phyloP scores from a whole-genome alignment of 345 rosid genomes.

The Corymbia maculata region DNA sequence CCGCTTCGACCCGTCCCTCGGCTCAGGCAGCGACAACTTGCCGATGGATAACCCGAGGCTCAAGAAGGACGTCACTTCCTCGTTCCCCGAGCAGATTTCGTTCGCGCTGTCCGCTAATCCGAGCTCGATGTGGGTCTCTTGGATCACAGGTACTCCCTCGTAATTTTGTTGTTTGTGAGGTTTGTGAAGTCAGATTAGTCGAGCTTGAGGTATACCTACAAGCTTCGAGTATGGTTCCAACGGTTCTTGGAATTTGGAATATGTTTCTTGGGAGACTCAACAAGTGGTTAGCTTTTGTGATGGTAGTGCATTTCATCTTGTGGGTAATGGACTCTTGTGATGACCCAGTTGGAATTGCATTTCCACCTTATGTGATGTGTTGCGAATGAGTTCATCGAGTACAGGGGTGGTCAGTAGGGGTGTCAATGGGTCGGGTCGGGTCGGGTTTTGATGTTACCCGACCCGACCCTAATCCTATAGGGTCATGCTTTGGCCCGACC shows the following conservation, averaged over 20 bases:
- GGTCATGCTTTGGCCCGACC: no score
- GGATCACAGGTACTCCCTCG: constrained; percentile 62
- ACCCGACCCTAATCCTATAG: no score
- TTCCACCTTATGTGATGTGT: not conserved
- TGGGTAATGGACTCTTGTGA: not conserved
- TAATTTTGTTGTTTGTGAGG: not conserved
- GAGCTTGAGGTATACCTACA: not conserved
- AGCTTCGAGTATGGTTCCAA: not conserved
- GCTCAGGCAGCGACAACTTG: constrained; percentile 71
- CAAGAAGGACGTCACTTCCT: constrained; percentile 39
- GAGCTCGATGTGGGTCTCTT: constrained; percentile 81
- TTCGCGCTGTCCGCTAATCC: constrained; percentile 50
- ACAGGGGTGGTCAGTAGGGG: not conserved
- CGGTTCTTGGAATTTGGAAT: not conserved
- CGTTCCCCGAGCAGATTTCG: constrained; percentile 67
- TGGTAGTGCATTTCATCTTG: not conserved
- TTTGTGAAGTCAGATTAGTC: not conserved
- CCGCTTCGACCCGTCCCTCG: constrained; percentile 62
- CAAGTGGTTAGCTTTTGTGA: not conserved
- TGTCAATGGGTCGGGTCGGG: no score
- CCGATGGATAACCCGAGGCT: constrained; percentile 63
- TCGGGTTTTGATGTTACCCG: no score
- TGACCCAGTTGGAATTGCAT: not conserved
- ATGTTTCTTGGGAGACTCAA: not conserved
- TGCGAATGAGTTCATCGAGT: not conserved